Evolutionary conservation across 2,329 filamentous ascomycete genomes (phyloP), one percentile per base, ranked within the genome.

Genomic region (Aspergillus phoenicis): DNA sequence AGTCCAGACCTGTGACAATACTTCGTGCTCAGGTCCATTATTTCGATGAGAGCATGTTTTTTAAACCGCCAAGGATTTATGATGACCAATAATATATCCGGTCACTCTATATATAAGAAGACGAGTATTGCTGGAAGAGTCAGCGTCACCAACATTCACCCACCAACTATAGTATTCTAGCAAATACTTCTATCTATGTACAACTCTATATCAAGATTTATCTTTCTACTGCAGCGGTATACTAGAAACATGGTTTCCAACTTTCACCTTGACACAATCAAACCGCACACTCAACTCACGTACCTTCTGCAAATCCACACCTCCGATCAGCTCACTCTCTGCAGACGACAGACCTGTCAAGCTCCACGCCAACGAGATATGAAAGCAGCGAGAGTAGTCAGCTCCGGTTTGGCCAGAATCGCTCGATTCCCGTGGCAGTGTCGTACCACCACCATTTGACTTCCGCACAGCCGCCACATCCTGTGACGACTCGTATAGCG

Each of bases 351-450:
- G 87, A 45, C 79, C 73, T 8, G 81, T 75, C 63, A 94, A 82
- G 1, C 85, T 89, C 95, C 94, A 98, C 0, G 89, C 95, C 59
- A 99, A 86, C 49, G 93, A 97, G 62, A 98, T 80, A 76, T 99
- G 95, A 71, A 97, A 97, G 22, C 84, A 86, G 52, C 82, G 75
- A 4, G 83, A 83, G 57, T 75, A 74, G 66, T 86, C 82, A 36
- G 69, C 58, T 7, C 68, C 36, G 22, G 59, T 24, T 10, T 69
- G 66, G 17, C 28, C 33, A 30, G 30, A 45, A 11, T 30, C 55
- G 17, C 20, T 20, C 6, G 11, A 13, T 11, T 43, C 8, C 26
- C 5, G 36, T 15, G 15, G 47, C 17, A 33, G 39, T 10, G 10
- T n/a, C 51, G 41, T 52, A 53, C 22, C 43, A 38, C 10, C 17